phyloP scores from a whole-genome alignment of 495 filamentous ascomycete genomes.

The Chaetomidium leptoderma region DNA sequence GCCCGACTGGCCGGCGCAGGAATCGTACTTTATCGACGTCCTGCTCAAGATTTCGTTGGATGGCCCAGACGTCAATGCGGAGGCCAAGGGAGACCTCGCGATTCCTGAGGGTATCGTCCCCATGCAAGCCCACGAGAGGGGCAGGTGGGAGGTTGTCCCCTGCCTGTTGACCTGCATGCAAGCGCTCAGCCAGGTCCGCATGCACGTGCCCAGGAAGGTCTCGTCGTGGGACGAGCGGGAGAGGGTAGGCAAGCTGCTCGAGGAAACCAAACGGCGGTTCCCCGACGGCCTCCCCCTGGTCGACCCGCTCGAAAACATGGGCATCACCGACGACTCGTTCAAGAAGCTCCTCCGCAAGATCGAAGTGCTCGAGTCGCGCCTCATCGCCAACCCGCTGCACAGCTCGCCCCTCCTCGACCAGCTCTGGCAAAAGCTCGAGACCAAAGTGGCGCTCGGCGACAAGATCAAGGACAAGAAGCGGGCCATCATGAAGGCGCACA shows the following conservation, averaged over 20 bases:
- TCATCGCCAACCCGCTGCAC: constrained; percentile 85
- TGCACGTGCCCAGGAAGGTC: constrained; percentile 75
- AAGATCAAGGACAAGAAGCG: constrained; percentile 86
- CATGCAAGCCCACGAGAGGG: constrained; percentile 17
- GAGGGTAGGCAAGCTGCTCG: constrained; percentile 55
- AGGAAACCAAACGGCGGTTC: constrained; percentile 77
- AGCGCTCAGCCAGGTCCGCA: constrained; percentile 67
- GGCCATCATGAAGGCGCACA: constrained; percentile 74
- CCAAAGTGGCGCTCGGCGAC: constrained; percentile 67
- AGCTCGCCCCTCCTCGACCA: constrained; percentile 76
- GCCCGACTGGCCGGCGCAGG: constrained; percentile 63
- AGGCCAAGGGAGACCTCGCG: constrained; percentile 27
- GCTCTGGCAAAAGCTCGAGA: constrained; percentile 76
- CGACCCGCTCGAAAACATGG: constrained; percentile 94
- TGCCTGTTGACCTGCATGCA: constrained; percentile 80
- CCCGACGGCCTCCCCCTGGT: constrained; percentile 85
- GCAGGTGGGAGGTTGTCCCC: constrained; percentile 77
- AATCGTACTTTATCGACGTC: constrained; percentile 77
- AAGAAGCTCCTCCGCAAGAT: constrained; percentile 94
- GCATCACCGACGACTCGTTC: constrained; percentile 84
- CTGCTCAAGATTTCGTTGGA: constrained; percentile 65
- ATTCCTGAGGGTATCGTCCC: constrained; percentile 38
- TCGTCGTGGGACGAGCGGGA: constrained; percentile 58
- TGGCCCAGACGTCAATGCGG: constrained; percentile 35
- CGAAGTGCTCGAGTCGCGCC: constrained; percentile 86